Evolutionary conservation across 2,329 filamentous ascomycete genomes (phyloP).

Genomic region (Aspergillus amoenus): DNA sequence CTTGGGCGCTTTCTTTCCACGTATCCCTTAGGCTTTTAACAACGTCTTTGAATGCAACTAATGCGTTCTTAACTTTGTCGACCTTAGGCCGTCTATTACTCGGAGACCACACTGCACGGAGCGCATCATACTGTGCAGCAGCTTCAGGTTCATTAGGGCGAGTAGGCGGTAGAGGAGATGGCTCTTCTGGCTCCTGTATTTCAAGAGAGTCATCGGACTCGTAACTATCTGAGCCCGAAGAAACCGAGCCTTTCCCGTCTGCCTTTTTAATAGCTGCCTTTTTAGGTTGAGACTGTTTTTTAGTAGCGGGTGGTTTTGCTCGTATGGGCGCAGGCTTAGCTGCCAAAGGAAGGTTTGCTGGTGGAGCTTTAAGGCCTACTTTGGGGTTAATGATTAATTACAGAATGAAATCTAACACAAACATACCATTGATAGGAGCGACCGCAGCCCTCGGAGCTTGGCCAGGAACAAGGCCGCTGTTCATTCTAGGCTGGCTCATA

Average conservation of each 20-base stretch:
- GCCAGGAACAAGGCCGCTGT: neutral
- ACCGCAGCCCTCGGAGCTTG: conserved; percentile 4
- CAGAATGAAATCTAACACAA: neutral
- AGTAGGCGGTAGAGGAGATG: conserved; percentile 54
- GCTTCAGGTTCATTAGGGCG: conserved; percentile 54
- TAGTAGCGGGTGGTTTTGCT: conserved; percentile 21
- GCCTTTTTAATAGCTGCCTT: conserved; percentile 26
- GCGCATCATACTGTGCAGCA: conserved; percentile 58
- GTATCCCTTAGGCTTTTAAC: conserved; percentile 60
- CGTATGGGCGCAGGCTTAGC: conserved; percentile 17
- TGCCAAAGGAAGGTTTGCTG: conserved; percentile 3
- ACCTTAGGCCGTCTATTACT: conserved; percentile 50
- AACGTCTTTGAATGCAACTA: conserved; percentile 60
- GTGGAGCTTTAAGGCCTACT: conserved; percentile 15
- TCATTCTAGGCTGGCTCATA: conserved; percentile 10
- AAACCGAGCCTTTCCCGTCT: conserved; percentile 35
- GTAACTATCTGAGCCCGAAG: conserved; percentile 50
- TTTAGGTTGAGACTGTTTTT: conserved; percentile 23
- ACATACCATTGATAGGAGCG: conserved; percentile 15
- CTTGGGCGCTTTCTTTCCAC: conserved; percentile 59
- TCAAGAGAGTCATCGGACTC: conserved; percentile 53
- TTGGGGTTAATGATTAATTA: neutral
- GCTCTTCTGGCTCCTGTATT: conserved; percentile 52
- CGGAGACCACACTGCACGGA: conserved; percentile 61
- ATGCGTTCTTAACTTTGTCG: conserved; percentile 54